Evolutionary conservation across 495 filamentous ascomycete genomes (phyloP), one percentile per base, ranked within the genome.

Genomic region (Neurospora pannonica): DNA sequence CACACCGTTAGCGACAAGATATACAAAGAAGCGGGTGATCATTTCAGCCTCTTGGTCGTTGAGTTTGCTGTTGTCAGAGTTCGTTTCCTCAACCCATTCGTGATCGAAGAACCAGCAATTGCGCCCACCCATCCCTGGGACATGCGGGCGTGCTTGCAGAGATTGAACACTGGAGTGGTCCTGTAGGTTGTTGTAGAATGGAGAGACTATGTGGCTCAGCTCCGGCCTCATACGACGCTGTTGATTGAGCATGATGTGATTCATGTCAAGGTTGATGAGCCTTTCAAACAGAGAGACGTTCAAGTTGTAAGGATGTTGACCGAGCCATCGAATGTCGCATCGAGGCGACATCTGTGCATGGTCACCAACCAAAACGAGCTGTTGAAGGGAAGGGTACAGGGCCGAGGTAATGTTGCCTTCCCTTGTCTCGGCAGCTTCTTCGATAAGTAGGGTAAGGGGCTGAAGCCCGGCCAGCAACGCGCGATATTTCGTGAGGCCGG

Each of bases 401-500:
- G 87, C 86, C 10, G 86, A 88, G 0, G 88, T 78, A 37, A 87
- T 87, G 76, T 89, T 85, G 34, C 85, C 83, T 74, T 90, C 89
- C 34, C 85, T 82, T 7, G 88, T 86, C 76, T 90, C 86, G 7
- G 86, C 88, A 4, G 88, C 88, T 74, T 90, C 88, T 78, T 90
- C 88, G 48, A 89, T 87, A 9, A 90, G 83, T 36, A 89, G 79
- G 17, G 86, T 83, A 17, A 81, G 88, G 0, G 96, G 94, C 38
- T 88, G 84, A 21, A 97, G 74, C 34, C 89, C 89, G 15, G 92
- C 88, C 31, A 98, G 82, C 0, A 97, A 83, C 3, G 84, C 89
- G 21, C 95, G 89, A 75, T 96, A 95, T 77, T 98, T 98, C 78
- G 90, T 93, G n/a, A 98, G 80, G 5, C 96, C 96, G 0, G 95